Evolutionary conservation across 495 filamentous ascomycete species (phyloP).

Genomic region (Hypomontagnella monticulosa): DNA sequence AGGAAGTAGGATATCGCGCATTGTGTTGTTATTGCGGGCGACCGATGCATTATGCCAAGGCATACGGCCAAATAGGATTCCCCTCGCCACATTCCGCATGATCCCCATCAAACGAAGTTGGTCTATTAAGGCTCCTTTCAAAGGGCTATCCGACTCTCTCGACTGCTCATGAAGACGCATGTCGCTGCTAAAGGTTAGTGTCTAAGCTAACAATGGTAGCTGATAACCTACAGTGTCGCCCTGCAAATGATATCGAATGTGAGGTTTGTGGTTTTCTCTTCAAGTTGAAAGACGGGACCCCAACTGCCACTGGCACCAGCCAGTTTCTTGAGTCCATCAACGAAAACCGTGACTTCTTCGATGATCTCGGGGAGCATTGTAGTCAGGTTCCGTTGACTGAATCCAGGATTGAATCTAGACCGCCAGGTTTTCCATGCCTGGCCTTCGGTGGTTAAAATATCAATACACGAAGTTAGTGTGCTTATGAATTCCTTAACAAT

Average conservation of each 20-base stretch:
- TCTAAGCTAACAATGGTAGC: no score
- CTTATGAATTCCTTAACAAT: constrained; percentile 25
- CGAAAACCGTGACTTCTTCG: constrained; percentile 49
- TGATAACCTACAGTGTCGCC: constrained; percentile 43
- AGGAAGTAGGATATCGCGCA: constrained; percentile 40
- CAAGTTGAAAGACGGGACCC: constrained; percentile 48
- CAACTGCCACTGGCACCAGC: constrained; percentile 35
- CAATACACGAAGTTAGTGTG: constrained; percentile 41
- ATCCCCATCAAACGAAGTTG: constrained; percentile 37
- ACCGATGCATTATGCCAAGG: constrained; percentile 35
- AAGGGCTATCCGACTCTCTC: constrained; percentile 26
- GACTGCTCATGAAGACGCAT: constrained; percentile 41
- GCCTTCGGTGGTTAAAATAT: constrained; percentile 49
- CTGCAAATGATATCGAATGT: constrained; percentile 52
- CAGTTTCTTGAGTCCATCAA: constrained; percentile 42
- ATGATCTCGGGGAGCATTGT: constrained; percentile 51
- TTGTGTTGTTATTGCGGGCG: constrained; percentile 37
- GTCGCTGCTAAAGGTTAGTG: constrained; percentile 38
- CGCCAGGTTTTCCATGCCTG: constrained; percentile 51
- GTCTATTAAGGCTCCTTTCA: constrained; percentile 35
- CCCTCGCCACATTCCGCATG: constrained; percentile 25
- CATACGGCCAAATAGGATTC: constrained; percentile 16
- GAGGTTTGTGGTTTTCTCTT: constrained; percentile 45
- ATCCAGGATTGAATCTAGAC: constrained; percentile 52
- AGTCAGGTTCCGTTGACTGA: constrained; percentile 50